These are phyloP conservation scores for Eucommia ulmoides DNA, from an alignment of 257 asterid genomes.

Conservation along the genomic window DNA sequence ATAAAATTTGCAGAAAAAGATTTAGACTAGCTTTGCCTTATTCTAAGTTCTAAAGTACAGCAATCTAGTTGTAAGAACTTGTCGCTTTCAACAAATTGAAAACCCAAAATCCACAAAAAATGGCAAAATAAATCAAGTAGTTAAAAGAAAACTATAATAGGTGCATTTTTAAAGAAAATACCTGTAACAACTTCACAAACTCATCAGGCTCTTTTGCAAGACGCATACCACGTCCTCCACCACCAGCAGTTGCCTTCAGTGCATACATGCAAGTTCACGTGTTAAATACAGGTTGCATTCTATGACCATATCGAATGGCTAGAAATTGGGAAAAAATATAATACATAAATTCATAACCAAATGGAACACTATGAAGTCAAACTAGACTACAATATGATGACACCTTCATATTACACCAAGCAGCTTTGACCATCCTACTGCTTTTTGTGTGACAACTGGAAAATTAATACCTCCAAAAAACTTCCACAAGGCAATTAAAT, in stretches of 20 bases:
- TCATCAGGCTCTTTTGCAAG: constrained; percentile 89
- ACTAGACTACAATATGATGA: too few species aligned
- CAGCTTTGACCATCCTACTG: background rate
- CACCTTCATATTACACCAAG: background rate
- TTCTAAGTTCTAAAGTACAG: too few species aligned
- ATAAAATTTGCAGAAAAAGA: too few species aligned
- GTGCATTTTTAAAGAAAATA: constrained; percentile 14
- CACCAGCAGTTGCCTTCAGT: constrained; percentile 97
- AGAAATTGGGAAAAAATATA: too few species aligned
- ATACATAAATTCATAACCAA: too few species aligned
- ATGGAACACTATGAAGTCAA: background rate
- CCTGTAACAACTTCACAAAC: constrained; percentile 96
- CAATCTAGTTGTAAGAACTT: too few species aligned
- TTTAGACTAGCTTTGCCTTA: too few species aligned
- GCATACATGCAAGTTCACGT: too few species aligned
- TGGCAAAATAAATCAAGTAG: background rate
- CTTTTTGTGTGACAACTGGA: background rate
- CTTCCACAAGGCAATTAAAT: background rate
- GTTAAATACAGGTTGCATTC: too few species aligned
- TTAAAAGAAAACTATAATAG: background rate
- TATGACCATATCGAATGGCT: too few species aligned
- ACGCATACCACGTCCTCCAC: constrained; percentile 99
- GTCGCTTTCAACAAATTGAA: too few species aligned
- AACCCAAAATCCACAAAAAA: too few species aligned
- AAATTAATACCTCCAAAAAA: background rate